Conservation (phyloP, 2,329 filamentous ascomycete genomes). For the Botryotinia globosa region DNA sequence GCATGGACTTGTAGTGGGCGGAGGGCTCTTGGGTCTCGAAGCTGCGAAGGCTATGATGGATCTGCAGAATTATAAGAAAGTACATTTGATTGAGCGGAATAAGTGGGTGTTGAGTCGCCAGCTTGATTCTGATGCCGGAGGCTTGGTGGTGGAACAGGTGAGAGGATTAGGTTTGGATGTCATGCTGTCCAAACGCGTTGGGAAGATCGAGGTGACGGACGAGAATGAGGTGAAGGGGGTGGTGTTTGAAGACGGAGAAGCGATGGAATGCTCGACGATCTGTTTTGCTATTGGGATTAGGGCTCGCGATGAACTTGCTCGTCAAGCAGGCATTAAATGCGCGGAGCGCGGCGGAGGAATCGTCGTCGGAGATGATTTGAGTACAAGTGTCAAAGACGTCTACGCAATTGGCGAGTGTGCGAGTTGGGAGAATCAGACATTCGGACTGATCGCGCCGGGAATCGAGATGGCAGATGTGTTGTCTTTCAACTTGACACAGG, state of each 20-base stretch:
- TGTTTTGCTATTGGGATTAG: constrained; percentile 90
- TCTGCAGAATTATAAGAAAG: constrained; percentile 67
- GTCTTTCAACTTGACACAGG: constrained; percentile 85
- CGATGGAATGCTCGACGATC: constrained; percentile 73
- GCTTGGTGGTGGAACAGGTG: constrained; percentile 80
- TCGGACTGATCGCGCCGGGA: constrained; percentile 83
- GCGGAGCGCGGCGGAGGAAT: constrained; percentile 74
- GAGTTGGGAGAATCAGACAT: constrained; percentile 83
- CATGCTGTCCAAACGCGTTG: constrained; percentile 71
- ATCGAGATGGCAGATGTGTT: constrained; percentile 92
- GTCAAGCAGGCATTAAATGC: constrained; percentile 66
- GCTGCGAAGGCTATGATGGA: constrained; percentile 92
- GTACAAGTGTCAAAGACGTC: constrained; percentile 68
- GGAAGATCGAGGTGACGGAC: constrained; percentile 65
- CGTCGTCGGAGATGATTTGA: constrained; percentile 55
- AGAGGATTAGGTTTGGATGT: constrained; percentile 75
- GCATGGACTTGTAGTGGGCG: constrained; percentile 75
- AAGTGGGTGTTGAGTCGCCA: constrained; percentile 80
- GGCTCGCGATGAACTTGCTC: constrained; percentile 74
- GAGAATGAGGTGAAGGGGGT: constrained; percentile 69
- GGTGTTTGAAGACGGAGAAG: constrained; percentile 75
- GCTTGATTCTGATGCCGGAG: constrained; percentile 76
- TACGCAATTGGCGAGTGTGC: constrained; percentile 92
- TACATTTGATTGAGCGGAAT: constrained; percentile 79
- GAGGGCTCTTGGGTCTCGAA: constrained; percentile 80